phyloP scores from a whole-genome alignment of 257 asterid species.

The Parsonsia alboflavescens region DNA sequence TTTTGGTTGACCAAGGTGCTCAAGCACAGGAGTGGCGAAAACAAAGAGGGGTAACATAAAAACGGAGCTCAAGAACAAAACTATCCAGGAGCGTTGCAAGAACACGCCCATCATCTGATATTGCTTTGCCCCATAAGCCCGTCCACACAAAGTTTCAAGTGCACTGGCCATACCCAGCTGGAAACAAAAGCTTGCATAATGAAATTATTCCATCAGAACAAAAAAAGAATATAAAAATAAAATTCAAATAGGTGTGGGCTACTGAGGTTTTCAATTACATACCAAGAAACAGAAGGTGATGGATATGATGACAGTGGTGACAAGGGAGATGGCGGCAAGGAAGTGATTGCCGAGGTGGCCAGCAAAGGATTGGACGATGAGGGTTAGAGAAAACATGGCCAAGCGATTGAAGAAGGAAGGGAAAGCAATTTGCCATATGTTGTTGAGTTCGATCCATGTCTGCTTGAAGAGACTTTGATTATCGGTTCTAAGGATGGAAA shows the following conservation, averaged over 20 bases:
- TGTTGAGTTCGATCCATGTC: conserved; percentile 34
- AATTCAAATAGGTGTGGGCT: neutral
- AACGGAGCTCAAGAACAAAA: conserved; percentile 43
- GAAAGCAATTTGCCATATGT: conserved; percentile 49
- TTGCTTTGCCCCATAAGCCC: conserved; percentile 51
- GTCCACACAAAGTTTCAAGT: conserved; percentile 61
- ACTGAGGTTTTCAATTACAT: neutral
- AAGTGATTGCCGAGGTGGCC: conserved; percentile 44
- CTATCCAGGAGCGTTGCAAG: conserved; percentile 54
- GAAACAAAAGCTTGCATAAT: neutral
- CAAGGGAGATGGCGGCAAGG: conserved; percentile 55
- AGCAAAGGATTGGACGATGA: conserved; percentile 45
- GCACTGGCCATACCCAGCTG: conserved; percentile 75
- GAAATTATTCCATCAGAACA: neutral
- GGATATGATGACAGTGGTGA: conserved; percentile 51
- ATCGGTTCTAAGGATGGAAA: neutral
- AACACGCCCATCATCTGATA: conserved; percentile 46
- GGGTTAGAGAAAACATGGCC: conserved; percentile 53
- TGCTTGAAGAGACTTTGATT: conserved; percentile 11
- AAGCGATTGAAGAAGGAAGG: conserved; percentile 48
- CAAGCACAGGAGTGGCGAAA: conserved; percentile 36
- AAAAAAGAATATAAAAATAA: too few species aligned
- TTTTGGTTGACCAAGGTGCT: conserved; percentile 40
- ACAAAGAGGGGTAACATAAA: conserved; percentile 42
- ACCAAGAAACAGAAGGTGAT: conserved; percentile 59